These are phyloP conservation scores for Cryptosporidium tyzzeri DNA, from an alignment of 169 alveolate genomes.

Conservation along the genomic window DNA sequence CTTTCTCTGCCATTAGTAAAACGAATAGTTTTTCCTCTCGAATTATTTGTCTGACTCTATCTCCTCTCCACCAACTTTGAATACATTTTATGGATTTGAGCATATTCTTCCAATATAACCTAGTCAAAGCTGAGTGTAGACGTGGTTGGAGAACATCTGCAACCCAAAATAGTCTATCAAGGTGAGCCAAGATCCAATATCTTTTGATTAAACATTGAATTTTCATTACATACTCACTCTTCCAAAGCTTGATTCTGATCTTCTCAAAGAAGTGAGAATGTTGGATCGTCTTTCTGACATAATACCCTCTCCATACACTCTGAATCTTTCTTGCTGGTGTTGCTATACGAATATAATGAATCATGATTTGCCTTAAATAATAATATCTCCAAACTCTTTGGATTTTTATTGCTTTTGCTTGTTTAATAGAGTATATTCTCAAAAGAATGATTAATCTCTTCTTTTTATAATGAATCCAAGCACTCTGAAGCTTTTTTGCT, in stretches of 20 bases:
- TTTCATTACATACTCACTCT: slow-evolving; percentile 48
- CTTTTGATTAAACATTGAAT: slow-evolving; percentile 67
- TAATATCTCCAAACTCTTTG: slow-evolving; percentile 68
- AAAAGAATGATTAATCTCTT: slow-evolving; percentile 14
- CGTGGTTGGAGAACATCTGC: slow-evolving; percentile 71
- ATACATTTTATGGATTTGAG: slow-evolving; percentile 70
- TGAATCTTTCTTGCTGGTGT: slow-evolving; percentile 76
- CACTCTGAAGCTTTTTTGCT: slow-evolving; percentile 20
- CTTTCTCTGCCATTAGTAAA: slow-evolving; percentile 76
- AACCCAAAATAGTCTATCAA: slow-evolving; percentile 56
- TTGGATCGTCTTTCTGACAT: slow-evolving; percentile 46
- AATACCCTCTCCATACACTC: slow-evolving; percentile 81
- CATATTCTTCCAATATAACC: slow-evolving; percentile 57
- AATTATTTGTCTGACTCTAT: slow-evolving; percentile 78
- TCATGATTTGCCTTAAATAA: slow-evolving; percentile 36
- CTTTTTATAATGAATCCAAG: slow-evolving; percentile 49
- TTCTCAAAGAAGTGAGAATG: slow-evolving; percentile 48
- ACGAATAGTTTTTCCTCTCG: slow-evolving; percentile 79
- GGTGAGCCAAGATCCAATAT: slow-evolving; percentile 72
- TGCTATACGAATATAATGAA: slow-evolving; percentile 65
- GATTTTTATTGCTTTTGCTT: slow-evolving; percentile 55
- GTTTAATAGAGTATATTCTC: slow-evolving; percentile 19
- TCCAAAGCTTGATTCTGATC: slow-evolving; percentile 49
- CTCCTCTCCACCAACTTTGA: slow-evolving; percentile 82
- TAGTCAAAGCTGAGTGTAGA: slow-evolving; percentile 58